Evolutionary conservation across 768 basidiomycete species (phyloP).

Genomic region (Sarcodon sp.): DNA sequence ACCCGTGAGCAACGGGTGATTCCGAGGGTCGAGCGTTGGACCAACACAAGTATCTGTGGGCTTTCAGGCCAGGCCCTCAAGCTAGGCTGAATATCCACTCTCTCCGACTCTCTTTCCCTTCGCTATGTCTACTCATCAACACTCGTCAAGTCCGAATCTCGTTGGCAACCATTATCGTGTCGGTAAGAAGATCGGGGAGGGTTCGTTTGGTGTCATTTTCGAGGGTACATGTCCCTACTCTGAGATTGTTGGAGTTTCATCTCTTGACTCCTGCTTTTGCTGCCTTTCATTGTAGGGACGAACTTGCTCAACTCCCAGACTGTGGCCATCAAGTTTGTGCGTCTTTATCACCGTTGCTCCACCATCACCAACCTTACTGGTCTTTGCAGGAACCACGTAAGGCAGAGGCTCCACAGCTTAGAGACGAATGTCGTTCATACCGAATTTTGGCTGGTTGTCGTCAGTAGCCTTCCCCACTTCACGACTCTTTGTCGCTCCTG

Average conservation of each 20-base stretch:
- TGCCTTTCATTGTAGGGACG: slow-evolving; percentile 45
- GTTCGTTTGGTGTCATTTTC: slow-evolving; percentile 94
- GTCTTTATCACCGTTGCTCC: slow-evolving; percentile 17
- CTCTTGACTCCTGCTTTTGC: background rate
- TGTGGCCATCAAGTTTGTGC: slow-evolving; percentile 99
- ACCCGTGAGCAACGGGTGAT: too few relatives aligned
- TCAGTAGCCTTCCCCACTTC: slow-evolving; percentile 18
- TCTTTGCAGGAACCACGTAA: slow-evolving; percentile 69
- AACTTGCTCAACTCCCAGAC: slow-evolving; percentile 98
- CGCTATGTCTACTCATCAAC: slow-evolving; percentile 25
- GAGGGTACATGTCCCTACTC: slow-evolving; percentile 39
- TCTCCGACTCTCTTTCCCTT: slow-evolving; percentile 6
- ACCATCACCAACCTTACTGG: slow-evolving; percentile 1
- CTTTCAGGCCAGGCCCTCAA: background rate
- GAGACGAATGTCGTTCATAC: slow-evolving; percentile 98
- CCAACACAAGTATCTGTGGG: too few relatives aligned
- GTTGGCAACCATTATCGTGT: slow-evolving; percentile 97
- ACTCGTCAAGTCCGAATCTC: slow-evolving; percentile 51
- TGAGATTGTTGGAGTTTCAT: slow-evolving; percentile 2
- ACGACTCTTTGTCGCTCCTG: slow-evolving; percentile 3
- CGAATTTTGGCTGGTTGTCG: slow-evolving; percentile 83
- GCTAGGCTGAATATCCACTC: background rate
- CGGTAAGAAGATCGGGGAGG: slow-evolving; percentile 98
- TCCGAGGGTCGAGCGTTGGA: too few relatives aligned
- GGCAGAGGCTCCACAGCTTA: slow-evolving; percentile 93